These are phyloP conservation scores for Nyctanthes arbortristis DNA, from an alignment of 257 asterid species.

Conservation along the genomic window DNA sequence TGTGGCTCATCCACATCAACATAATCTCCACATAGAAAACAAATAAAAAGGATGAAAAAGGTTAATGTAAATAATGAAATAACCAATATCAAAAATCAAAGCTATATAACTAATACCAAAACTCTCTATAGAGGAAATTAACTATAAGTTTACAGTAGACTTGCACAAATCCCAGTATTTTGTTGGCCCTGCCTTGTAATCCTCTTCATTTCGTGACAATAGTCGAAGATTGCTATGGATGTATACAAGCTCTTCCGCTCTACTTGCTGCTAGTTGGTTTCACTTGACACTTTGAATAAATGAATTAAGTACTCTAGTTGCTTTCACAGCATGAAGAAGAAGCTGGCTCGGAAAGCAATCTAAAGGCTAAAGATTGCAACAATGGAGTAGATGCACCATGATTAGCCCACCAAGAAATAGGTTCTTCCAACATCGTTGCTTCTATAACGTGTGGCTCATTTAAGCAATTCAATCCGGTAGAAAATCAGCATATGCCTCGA, in stretches of 20 bases:
- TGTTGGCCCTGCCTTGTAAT: neutral
- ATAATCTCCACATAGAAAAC: too few species aligned
- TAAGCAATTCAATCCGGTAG: neutral
- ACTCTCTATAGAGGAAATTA: too few species aligned
- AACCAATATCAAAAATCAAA: too few species aligned
- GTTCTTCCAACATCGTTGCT: too few species aligned
- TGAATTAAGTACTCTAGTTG: constrained; percentile 16
- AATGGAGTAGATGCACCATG: neutral
- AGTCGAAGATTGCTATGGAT: constrained; percentile 3
- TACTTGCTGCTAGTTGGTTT: neutral
- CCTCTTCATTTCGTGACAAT: neutral
- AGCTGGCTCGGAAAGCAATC: neutral
- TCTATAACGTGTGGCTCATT: neutral
- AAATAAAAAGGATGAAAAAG: too few species aligned
- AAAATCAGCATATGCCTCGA: neutral
- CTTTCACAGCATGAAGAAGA: constrained; percentile 17
- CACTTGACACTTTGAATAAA: constrained; percentile 1
- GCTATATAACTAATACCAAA: too few species aligned
- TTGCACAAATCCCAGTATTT: constrained; percentile 6
- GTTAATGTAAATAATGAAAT: too few species aligned
- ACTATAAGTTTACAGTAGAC: too few species aligned
- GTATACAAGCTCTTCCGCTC: constrained; percentile 2
- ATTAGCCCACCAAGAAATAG: constrained; percentile 8
- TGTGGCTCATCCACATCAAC: too few species aligned
- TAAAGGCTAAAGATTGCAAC: constrained; percentile 7